A percentile compares a stretch with the other conserved stretches of the same genome.
Evolutionary conservation across 352 stramenopile species (phyloP).

Genomic region (Pythium graminicola): DNA sequence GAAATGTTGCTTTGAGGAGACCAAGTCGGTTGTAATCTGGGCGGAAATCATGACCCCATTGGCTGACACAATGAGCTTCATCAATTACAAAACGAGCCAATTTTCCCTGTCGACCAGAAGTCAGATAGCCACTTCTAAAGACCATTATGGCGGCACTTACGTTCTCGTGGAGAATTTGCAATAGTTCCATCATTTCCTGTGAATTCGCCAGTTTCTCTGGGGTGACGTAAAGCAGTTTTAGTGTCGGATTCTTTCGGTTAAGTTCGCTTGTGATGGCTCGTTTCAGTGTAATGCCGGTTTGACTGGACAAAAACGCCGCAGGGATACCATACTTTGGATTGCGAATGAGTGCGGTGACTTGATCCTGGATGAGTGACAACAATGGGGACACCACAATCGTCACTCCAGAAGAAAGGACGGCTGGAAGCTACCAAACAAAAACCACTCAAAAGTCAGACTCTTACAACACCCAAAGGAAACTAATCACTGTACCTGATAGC

Average conservation of each 20-base stretch:
- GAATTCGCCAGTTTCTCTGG: constrained; percentile 90
- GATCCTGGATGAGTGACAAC: constrained; percentile 93
- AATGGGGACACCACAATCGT: constrained; percentile 93
- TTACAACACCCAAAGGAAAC: not conserved
- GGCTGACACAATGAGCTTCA: constrained; percentile 85
- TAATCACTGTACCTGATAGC: constrained; percentile 74
- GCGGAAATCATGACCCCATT: constrained; percentile 88
- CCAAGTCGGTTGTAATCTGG: constrained; percentile 92
- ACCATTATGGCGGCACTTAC: constrained; percentile 13
- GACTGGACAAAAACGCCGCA: constrained; percentile 67
- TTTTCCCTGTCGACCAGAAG: constrained; percentile 32
- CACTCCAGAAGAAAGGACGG: constrained; percentile 60
- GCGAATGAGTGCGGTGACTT: constrained; percentile 76
- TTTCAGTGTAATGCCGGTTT: constrained; percentile 56
- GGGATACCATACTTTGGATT: constrained; percentile 59
- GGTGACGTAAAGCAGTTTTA: constrained; percentile 94
- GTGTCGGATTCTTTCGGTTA: constrained; percentile 47
- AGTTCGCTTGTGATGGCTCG: constrained; percentile 77
- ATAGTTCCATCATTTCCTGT: constrained; percentile 57
- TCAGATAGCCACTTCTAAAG: not conserved
- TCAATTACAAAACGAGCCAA: constrained; percentile 94
- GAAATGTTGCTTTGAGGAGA: constrained; percentile 87
- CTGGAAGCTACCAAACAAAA: constrained; percentile 29
- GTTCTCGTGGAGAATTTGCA: constrained; percentile 43
- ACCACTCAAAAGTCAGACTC: not conserved